Evolutionary conservation across 176 grass and related monocot genomes (phyloP).

Genomic region (Carex littledalei): DNA sequence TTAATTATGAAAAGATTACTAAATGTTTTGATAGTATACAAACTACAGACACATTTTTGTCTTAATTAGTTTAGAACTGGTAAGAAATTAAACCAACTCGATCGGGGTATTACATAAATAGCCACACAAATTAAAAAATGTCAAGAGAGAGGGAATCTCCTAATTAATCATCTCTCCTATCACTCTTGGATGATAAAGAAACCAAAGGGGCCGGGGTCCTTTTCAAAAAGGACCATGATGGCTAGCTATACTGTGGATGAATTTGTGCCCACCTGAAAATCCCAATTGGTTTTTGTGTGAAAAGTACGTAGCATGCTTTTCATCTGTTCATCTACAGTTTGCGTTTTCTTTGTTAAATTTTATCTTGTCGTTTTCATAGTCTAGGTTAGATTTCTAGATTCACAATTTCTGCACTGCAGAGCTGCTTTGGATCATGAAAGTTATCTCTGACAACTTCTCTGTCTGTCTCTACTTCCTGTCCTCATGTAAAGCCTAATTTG

Average conservation of each 20-base stretch:
- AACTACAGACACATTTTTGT: background rate
- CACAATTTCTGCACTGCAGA: constrained; percentile 3
- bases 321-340: constrained; percentile 10
- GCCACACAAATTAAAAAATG: background rate
- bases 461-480: background rate
- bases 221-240: constrained; percentile 2
- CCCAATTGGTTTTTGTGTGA: constrained; percentile 21
- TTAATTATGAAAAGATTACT: background rate
- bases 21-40: background rate
- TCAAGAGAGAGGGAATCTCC: background rate
- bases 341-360: constrained; percentile 1
- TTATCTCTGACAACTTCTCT: constrained; percentile 6
- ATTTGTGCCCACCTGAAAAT: background rate
- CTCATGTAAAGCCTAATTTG: background rate
- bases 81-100: background rate
- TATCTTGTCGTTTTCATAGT: background rate
- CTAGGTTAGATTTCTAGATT: constrained; percentile 15
- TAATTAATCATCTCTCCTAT: background rate
- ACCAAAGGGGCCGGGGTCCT: background rate
- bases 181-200: background rate
- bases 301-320: constrained; percentile 30
- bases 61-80: background rate
- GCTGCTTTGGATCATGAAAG: constrained; percentile 12
- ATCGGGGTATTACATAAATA: background rate
- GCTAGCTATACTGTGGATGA: background rate